These are phyloP conservation scores for Colletotrichum chlorophyti DNA, from an alignment of 2,329 filamentous ascomycete species.

Conservation along the genomic window DNA sequence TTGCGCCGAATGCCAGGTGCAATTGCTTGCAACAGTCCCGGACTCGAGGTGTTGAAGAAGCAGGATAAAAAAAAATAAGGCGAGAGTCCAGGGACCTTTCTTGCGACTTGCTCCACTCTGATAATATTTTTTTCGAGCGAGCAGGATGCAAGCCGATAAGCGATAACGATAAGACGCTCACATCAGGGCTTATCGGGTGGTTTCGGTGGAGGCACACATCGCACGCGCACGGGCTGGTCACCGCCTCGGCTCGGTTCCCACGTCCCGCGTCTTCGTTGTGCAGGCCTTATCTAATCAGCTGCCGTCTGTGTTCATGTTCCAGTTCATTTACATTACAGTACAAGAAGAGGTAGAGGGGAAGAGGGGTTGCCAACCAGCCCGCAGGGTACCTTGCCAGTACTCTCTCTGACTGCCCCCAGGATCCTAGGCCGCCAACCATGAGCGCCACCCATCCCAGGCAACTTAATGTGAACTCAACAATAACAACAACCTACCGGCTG, in stretches of 20 bases:
- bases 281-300: conserved; percentile 16
- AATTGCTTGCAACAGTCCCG: conserved; percentile 26
- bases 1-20: conserved; percentile 22
- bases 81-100: conserved; percentile 6
- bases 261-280: neutral
- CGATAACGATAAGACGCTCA: conserved; percentile 22
- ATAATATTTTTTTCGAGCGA: conserved; percentile 20
- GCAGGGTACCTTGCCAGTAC: too few relatives aligned
- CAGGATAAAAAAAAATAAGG: conserved; percentile 12
- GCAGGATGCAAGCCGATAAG: conserved; percentile 21
- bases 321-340: conserved; percentile 6
- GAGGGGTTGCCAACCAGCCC: neutral
- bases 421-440: conserved; percentile 12
- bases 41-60: conserved; percentile 17
- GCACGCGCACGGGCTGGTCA: too few relatives aligned
- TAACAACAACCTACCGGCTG: neutral
- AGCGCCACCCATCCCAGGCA: conserved; percentile 15
- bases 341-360: neutral
- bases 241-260: neutral
- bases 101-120: conserved; percentile 23
- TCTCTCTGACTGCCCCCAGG: too few relatives aligned
- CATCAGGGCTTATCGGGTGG: neutral
- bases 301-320: neutral
- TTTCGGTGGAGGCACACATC: neutral
- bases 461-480: conserved; percentile 14